A percentile compares a stretch with the other conserved stretches of the same genome.
Evolutionary conservation across 2,329 filamentous ascomycete genomes (phyloP).

Genomic region (Neonectria sp.): DNA sequence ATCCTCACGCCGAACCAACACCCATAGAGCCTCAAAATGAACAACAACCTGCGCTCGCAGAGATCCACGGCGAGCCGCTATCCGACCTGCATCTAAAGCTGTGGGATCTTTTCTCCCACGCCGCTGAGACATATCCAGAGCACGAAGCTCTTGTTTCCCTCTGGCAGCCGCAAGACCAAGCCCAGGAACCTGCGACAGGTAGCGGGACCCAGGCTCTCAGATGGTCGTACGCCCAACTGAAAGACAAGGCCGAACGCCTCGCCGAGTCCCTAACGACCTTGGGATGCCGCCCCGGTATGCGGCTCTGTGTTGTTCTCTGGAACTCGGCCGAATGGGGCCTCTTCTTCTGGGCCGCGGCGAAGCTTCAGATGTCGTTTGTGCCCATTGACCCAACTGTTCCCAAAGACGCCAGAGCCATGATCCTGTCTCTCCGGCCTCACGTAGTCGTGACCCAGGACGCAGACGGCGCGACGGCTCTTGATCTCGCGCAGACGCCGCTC

Average conservation of each 20-base stretch:
- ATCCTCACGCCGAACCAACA: background rate
- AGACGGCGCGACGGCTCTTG: slow-evolving; percentile 39
- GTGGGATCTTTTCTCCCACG: slow-evolving; percentile 52
- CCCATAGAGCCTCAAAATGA: slow-evolving; percentile 4
- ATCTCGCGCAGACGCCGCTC: slow-evolving; percentile 17
- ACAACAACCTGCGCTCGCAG: slow-evolving; percentile 36
- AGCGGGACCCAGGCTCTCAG: slow-evolving; percentile 38
- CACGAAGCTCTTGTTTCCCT: slow-evolving; percentile 55
- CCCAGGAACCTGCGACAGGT: slow-evolving; percentile 2
- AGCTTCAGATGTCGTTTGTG: slow-evolving; percentile 52
- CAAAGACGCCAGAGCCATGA: slow-evolving; percentile 42
- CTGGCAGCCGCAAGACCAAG: slow-evolving; percentile 48
- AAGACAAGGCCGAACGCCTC: slow-evolving; percentile 43
- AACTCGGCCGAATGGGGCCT: slow-evolving; percentile 58
- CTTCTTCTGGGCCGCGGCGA: slow-evolving; percentile 55
- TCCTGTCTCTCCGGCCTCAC: slow-evolving; percentile 45
- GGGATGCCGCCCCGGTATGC: slow-evolving; percentile 49
- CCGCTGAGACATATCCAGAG: slow-evolving; percentile 48
- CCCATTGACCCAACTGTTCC: slow-evolving; percentile 52
- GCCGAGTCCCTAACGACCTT: slow-evolving; percentile 41
- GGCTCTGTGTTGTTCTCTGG: slow-evolving; percentile 51
- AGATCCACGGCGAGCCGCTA: slow-evolving; percentile 48
- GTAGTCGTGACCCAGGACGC: slow-evolving; percentile 53
- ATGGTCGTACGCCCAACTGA: slow-evolving; percentile 51
- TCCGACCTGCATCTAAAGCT: slow-evolving; percentile 48